A percentile compares a stretch with the other conserved stretches of the same genome.
Conservation (phyloP, 2,329 filamentous ascomycete genomes). For the Ascochyta clinopodiicola region DNA sequence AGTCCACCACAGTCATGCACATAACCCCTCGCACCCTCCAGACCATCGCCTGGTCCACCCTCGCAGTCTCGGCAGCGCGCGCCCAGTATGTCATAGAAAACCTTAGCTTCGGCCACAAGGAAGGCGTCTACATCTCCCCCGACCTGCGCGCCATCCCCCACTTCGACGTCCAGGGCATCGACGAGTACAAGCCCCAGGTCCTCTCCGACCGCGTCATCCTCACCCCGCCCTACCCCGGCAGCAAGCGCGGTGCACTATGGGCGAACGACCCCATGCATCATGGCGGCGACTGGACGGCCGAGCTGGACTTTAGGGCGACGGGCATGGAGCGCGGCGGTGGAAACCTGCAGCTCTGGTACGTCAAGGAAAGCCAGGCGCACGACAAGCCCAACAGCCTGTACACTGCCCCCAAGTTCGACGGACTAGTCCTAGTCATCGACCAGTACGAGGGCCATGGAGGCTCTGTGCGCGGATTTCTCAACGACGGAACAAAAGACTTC, state of each 20-base stretch:
- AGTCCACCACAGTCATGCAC: slow-evolving; percentile 35
- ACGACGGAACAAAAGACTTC: slow-evolving; percentile 86
- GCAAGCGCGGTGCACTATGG: slow-evolving; percentile 85
- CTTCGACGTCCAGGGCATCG: slow-evolving; percentile 59
- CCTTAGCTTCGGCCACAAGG: slow-evolving; percentile 77
- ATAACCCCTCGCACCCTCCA: slow-evolving; percentile 49
- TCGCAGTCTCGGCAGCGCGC: slow-evolving; percentile 59
- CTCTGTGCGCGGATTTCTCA: slow-evolving; percentile 88
- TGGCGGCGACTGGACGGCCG: slow-evolving; percentile 76
- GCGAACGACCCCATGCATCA: slow-evolving; percentile 65
- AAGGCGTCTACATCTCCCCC: slow-evolving; percentile 69
- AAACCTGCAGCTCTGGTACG: slow-evolving; percentile 94
- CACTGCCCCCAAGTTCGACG: slow-evolving; percentile 83
- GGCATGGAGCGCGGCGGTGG: slow-evolving; percentile 86
- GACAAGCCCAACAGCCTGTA: slow-evolving; percentile 81
- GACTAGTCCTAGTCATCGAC: slow-evolving; percentile 86
- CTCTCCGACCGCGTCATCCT: slow-evolving; percentile 92
- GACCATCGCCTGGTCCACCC: slow-evolving; percentile 49
- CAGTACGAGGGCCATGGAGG: slow-evolving; percentile 79
- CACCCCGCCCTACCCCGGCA: slow-evolving; percentile 86
- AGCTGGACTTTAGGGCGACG: slow-evolving; percentile 85
- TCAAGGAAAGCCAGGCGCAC: slow-evolving; percentile 68
- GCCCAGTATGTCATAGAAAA: slow-evolving; percentile 74
- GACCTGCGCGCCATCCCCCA: slow-evolving; percentile 63
- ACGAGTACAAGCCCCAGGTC: slow-evolving; percentile 63